phyloP scores from a whole-genome alignment of 2,329 filamentous ascomycete genomes.

The Alternaria sp. region DNA sequence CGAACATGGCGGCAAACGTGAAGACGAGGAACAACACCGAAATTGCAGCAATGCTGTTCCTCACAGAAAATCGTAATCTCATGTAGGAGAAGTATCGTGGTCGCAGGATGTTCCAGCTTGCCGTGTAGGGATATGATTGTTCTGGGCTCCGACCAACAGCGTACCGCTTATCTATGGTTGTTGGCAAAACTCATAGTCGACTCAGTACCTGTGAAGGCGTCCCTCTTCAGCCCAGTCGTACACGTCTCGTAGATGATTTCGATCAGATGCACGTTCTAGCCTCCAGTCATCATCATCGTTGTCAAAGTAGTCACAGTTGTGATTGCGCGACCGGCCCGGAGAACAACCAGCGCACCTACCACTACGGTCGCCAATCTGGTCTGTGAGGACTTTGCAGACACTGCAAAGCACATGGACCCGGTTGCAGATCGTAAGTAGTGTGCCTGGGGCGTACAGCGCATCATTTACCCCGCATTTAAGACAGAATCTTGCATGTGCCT shows the following conservation, averaged over 20 bases:
- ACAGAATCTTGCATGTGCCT: constrained; percentile 37
- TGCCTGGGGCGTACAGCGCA: constrained; percentile 30
- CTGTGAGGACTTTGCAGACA: constrained; percentile 29
- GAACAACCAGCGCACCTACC: constrained; percentile 24
- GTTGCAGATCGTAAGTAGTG: constrained; percentile 30
- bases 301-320: constrained; percentile 6
- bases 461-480: constrained; percentile 36
- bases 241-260: constrained; percentile 26
- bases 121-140: background rate
- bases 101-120: background rate
- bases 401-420: constrained; percentile 27
- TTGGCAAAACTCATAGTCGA: background rate
- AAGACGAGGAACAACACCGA: background rate
- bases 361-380: constrained; percentile 19
- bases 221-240: constrained; percentile 26
- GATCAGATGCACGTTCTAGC: constrained; percentile 16
- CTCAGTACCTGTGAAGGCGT: constrained; percentile 6
- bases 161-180: background rate
- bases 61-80: background rate
- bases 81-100: background rate
- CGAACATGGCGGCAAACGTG: constrained; percentile 9
- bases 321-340: constrained; percentile 12
- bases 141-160: background rate
- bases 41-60: background rate
- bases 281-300: constrained; percentile 19